Percentiles rank a stretch among this genome's conserved stretches.
Evolutionary conservation across 768 basidiomycete genomes (phyloP).

Genomic region (Russula griseocarnosa): DNA sequence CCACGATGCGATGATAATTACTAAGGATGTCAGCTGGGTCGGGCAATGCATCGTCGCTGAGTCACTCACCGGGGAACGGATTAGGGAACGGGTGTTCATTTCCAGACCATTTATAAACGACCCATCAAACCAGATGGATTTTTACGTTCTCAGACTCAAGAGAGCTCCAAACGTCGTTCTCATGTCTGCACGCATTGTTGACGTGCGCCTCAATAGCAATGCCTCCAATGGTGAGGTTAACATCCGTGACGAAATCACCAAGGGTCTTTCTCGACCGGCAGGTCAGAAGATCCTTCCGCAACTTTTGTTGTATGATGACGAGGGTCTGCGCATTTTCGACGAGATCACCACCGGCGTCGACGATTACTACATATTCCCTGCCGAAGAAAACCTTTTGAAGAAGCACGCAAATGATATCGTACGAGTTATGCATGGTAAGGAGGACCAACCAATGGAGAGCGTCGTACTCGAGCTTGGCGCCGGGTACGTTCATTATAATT

Average conservation of each 20-base stretch:
- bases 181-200: conserved; percentile 43
- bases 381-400: conserved; percentile 84
- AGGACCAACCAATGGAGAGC: conserved; percentile 39
- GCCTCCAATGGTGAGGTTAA: conserved; percentile 33
- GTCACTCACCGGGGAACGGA: background rate
- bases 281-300: conserved; percentile 71
- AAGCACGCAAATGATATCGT: conserved; percentile 71
- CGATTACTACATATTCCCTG: conserved; percentile 88
- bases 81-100: background rate
- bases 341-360: conserved; percentile 70
- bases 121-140: too few relatives aligned
- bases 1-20: background rate
- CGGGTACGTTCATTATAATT: conserved; percentile 56
- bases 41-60: conserved; percentile 3
- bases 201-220: conserved; percentile 43
- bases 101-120: conserved; percentile 8
- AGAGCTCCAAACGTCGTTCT: background rate
- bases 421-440: conserved; percentile 53
- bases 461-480: conserved; percentile 89
- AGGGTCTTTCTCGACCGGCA: conserved; percentile 51
- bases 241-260: conserved; percentile 46
- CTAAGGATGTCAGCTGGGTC: conserved; percentile 10
- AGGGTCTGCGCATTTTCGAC: conserved; percentile 83
- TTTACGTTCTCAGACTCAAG: background rate
- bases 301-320: conserved; percentile 80